Percentiles rank a stretch among this genome's conserved stretches.
These are phyloP conservation scores for Ilyonectria robusta DNA, from an alignment of 2,329 filamentous ascomycete genomes.

Conservation along the genomic window DNA sequence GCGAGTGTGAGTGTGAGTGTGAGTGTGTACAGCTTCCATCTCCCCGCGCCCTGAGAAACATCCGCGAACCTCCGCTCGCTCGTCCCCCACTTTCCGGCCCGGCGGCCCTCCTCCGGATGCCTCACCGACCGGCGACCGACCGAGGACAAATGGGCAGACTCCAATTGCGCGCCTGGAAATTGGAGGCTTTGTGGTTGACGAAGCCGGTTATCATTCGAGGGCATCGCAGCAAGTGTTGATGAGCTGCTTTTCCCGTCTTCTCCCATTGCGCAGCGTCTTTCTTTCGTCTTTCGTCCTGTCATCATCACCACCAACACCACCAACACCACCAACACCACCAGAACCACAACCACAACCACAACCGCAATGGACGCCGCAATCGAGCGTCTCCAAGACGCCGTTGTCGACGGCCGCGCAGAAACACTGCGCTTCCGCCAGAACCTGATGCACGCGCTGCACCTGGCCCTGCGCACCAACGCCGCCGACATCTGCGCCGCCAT, in stretches of 20 bases:
- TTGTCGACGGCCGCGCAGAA: slow-evolving; percentile 37
- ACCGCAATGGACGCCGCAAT: slow-evolving; percentile 36
- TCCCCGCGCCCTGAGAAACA: background rate
- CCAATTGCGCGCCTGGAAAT: background rate
- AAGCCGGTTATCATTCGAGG: background rate
- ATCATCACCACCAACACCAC: background rate
- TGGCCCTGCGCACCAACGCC: slow-evolving; percentile 25
- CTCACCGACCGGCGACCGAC: no score
- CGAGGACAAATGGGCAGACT: background rate
- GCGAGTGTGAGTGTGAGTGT: background rate
- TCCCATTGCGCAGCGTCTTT: background rate
- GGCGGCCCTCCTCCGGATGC: slow-evolving; percentile 9
- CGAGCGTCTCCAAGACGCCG: slow-evolving; percentile 36
- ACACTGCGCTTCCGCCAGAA: slow-evolving; percentile 42
- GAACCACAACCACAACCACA: background rate
- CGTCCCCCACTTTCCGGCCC: slow-evolving; percentile 30
- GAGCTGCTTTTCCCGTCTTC: background rate
- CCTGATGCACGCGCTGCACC: slow-evolving; percentile 35
- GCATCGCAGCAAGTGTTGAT: background rate
- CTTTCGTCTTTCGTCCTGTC: background rate
- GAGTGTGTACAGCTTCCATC: background rate
- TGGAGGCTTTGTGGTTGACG: background rate
- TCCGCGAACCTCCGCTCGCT: background rate
- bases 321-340: background rate
- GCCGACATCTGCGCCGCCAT: slow-evolving; percentile 38